phyloP scores from a whole-genome alignment of 495 filamentous ascomycete species.

The Neurospora discreta region DNA sequence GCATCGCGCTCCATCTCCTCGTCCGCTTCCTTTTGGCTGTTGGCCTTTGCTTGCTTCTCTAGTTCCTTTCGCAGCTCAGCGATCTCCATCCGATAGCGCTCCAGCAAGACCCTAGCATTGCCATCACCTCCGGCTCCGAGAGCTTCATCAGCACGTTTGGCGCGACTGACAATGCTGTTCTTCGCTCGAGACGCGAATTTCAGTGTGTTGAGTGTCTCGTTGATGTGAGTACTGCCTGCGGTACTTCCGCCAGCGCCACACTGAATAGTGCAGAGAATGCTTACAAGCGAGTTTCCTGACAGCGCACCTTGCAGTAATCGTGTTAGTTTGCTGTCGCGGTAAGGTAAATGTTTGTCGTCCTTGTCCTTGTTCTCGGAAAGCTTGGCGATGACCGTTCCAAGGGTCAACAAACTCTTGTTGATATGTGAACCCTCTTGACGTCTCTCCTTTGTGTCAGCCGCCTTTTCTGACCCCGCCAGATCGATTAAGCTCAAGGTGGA shows the following conservation, averaged over 20 bases:
- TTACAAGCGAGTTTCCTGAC: slow-evolving; percentile 87
- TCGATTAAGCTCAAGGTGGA: slow-evolving; percentile 94
- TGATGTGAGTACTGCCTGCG: slow-evolving; percentile 57
- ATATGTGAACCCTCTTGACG: slow-evolving; percentile 94
- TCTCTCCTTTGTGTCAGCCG: slow-evolving; percentile 89
- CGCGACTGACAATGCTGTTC: slow-evolving; percentile 96
- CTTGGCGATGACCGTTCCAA: slow-evolving; percentile 88
- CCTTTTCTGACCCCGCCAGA: slow-evolving; percentile 89
- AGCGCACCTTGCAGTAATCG: slow-evolving; percentile 84
- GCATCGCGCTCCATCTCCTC: slow-evolving; percentile 46
- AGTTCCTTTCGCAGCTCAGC: slow-evolving; percentile 69
- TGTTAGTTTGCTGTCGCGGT: slow-evolving; percentile 94
- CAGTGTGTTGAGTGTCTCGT: slow-evolving; percentile 87
- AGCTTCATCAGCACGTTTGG: slow-evolving; percentile 88
- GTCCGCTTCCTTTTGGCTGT: slow-evolving; percentile 54
- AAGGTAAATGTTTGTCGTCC: slow-evolving; percentile 83
- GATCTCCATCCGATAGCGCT: slow-evolving; percentile 93
- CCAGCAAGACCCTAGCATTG: slow-evolving; percentile 75
- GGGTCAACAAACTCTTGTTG: slow-evolving; percentile 91
- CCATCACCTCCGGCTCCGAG: slow-evolving; percentile 65
- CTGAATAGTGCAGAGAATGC: slow-evolving; percentile 92
- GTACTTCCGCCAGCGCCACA: slow-evolving; percentile 55
- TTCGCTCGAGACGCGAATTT: slow-evolving; percentile 95
- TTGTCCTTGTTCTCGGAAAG: slow-evolving; percentile 79
- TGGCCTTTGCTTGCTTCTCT: slow-evolving; percentile 55